These are phyloP conservation scores for Cymbidium sinense DNA, from an alignment of 106 monocot species.

Conservation along the genomic window DNA sequence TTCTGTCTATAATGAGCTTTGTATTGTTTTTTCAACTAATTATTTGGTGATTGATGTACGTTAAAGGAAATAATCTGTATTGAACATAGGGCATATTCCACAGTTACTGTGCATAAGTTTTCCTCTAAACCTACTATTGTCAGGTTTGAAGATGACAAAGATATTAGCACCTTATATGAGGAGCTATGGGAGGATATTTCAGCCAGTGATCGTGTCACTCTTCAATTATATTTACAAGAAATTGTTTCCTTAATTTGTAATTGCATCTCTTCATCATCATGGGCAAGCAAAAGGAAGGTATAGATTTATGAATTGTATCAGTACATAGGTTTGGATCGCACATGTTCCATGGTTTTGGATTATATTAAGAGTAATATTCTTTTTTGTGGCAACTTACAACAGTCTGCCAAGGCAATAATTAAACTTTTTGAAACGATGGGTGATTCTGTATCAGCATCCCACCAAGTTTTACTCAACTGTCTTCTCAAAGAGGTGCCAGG, in stretches of 20 bases:
- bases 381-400: conserved; percentile 6
- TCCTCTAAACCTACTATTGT: background rate
- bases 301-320: background rate
- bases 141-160: conserved; percentile 98
- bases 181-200: conserved; percentile 93
- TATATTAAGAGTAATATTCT: background rate
- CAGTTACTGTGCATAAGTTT: background rate
- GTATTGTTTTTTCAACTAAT: background rate
- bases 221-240: conserved; percentile 77
- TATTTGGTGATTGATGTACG: background rate
- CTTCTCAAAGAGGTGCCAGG: conserved; percentile 86
- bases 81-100: background rate
- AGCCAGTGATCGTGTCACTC: conserved; percentile 74
- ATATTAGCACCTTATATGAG: conserved; percentile 72
- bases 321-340: background rate
- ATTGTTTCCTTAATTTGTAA: conserved; percentile 62
- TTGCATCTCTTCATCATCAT: conserved; percentile 77
- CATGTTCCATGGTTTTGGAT: background rate
- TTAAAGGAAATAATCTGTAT: background rate
- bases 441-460: conserved; percentile 50
- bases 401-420: conserved; percentile 88
- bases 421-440: conserved; percentile 77
- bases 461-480: conserved; percentile 56
- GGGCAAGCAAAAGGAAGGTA: conserved; percentile 96
- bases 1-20: background rate